Percentiles rank a stretch among this genome's conserved stretches.
Conservation (phyloP, 75 land plant genomes). For the Cupressus sempervirens region DNA sequence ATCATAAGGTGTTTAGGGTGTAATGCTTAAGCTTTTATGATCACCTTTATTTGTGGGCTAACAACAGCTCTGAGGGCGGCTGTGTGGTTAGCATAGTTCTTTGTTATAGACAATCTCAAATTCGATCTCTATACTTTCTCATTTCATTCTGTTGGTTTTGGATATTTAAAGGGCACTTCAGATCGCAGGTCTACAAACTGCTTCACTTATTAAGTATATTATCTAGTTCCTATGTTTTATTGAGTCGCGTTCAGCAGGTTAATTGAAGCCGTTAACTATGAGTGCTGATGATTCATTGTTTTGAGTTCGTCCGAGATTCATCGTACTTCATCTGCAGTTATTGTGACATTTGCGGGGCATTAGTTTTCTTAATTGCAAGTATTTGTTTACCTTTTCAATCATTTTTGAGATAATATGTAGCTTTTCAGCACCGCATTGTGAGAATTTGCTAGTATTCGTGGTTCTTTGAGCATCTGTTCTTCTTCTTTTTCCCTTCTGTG, state of each 20-base stretch:
- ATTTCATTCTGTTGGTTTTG: background rate
- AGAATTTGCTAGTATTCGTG: background rate
- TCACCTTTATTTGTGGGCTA: background rate
- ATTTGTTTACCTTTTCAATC: background rate
- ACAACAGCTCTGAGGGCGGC: background rate
- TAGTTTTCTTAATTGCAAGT: background rate
- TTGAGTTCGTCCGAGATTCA: background rate
- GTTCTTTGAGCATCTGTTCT: background rate
- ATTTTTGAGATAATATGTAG: background rate
- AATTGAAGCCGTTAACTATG: background rate
- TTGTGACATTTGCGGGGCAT: background rate
- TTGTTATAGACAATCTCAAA: background rate
- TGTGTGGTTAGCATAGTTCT: background rate
- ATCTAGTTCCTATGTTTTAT: background rate
- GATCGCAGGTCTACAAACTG: background rate
- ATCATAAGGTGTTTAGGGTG: background rate
- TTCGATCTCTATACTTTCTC: background rate
- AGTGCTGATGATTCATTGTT: background rate
- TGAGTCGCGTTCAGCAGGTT: background rate
- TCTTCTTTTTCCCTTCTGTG: background rate
- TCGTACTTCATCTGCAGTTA: background rate
- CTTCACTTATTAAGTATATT: background rate
- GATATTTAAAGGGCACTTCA: background rate
- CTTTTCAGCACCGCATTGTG: background rate
- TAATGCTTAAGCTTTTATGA: background rate